phyloP scores from a whole-genome alignment of 768 basidiomycete genomes.

The Cystofilobasidium ferigula region DNA sequence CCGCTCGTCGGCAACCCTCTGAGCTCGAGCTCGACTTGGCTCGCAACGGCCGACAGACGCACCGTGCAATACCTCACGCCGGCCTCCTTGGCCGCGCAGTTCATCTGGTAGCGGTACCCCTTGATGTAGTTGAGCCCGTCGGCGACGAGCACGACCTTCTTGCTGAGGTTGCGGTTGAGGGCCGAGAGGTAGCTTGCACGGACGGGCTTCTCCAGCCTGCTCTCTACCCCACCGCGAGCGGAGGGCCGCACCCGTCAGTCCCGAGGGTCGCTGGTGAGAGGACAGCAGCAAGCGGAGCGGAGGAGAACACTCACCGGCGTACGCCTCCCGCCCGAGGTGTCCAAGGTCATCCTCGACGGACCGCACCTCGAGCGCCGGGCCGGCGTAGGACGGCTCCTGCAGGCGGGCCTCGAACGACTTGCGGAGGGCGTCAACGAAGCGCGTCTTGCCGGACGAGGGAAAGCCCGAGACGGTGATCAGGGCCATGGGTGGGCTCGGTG shows the following conservation, averaged over 20 bases:
- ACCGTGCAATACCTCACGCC: conserved; percentile 80
- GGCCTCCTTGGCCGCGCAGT: conserved; percentile 83
- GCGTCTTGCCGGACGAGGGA: conserved; percentile 77
- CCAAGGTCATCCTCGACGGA: conserved; percentile 66
- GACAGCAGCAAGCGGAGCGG: conserved; percentile 2
- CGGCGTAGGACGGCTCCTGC: conserved; percentile 45
- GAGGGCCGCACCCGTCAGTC: background rate
- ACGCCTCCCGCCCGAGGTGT: conserved; percentile 53
- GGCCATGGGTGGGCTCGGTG: conserved; percentile 55
- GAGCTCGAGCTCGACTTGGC: background rate
- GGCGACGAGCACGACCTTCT: conserved; percentile 69
- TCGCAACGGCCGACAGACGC: conserved; percentile 32
- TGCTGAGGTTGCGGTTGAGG: conserved; percentile 59
- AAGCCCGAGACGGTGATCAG: conserved; percentile 79
- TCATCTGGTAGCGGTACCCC: conserved; percentile 95
- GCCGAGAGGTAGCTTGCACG: conserved; percentile 72
- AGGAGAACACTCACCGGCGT: conserved; percentile 51
- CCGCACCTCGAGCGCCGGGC: conserved; percentile 43
- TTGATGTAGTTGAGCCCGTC: conserved; percentile 97
- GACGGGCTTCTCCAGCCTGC: conserved; percentile 74
- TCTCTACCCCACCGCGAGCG: conserved; percentile 44
- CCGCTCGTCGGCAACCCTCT: no score
- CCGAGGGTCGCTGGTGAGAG: background rate
- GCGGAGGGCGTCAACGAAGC: conserved; percentile 56
- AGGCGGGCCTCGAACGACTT: conserved; percentile 49